Base-by-base conservation (phyloP, 306 rosid species). In the Ceratonia siliqua region DNA sequence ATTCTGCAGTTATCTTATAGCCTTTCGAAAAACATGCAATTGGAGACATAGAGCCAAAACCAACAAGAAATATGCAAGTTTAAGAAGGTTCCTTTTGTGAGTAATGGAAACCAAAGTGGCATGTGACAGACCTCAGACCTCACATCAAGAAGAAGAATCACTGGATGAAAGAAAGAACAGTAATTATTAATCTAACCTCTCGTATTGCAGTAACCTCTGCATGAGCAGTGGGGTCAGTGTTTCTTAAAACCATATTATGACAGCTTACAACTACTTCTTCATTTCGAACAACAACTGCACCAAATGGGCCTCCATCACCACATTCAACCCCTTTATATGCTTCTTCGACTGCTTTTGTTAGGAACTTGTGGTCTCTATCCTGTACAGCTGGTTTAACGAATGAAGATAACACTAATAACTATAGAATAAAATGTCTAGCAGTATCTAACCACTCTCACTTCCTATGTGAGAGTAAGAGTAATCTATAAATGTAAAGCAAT, bases 221-320 rank as follows among this genome's bases (percentile, higher is more conserved):
- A 78, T 92, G 98, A 17, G 94, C 98, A 38, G 92, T 92, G 5
- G 96, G 94, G 70, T 92, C 96, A 43, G 87, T 90, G 81, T 92
- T 70, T 49, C 71, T 82, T 52, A 85, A 73, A 76, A 92, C 94
- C 96, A 92, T 80, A 81, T 92, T 92, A 81, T 90, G 98, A 70
- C 94, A 87, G 83, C 94, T 86, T 52, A 84, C 96, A 32, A 92
- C 89, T 63, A 92, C 79, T 84, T 92, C 98, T 75, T 92, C 88
- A 33, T 92, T 88, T 21, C 72, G 87, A 78, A 90, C 96, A 69
- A 92, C 81, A 72, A 92, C 89, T 1, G 98, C 98, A 17, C 98
- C 96, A 58, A 88, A 92, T 38, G 98, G 98, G 57, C 96, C 86
- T 64, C 98, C 98, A 74, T 92, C 84, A 5, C 96, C 96, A 75